phyloP scores from a whole-genome alignment of 345 rosid species.

The Dipteronia dyeriana region DNA sequence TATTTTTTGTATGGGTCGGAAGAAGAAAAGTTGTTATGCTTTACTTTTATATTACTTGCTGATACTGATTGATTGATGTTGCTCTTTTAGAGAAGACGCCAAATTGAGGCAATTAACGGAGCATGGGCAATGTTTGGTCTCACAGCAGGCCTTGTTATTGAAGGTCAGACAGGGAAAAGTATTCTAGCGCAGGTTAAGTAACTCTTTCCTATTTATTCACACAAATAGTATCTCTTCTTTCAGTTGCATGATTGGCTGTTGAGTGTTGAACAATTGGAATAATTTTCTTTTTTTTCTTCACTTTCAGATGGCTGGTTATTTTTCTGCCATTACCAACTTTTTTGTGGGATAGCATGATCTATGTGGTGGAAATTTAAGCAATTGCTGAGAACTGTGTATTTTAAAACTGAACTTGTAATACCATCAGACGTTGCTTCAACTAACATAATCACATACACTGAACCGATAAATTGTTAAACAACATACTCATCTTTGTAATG shows the following conservation, averaged over 20 bases:
- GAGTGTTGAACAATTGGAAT: conserved; percentile 3
- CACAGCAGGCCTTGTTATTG: conserved; percentile 68
- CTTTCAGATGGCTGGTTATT: conserved; percentile 75
- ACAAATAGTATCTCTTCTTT: neutral
- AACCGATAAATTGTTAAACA: too few relatives aligned
- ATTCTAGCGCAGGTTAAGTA: conserved; percentile 62
- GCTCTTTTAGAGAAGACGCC: conserved; percentile 59
- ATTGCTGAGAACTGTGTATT: conserved; percentile 5
- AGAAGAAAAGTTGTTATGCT: neutral
- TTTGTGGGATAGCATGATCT: conserved; percentile 32
- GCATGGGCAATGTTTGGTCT: conserved; percentile 97
- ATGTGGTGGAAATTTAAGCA: neutral
- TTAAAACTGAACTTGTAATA: conserved; percentile 4
- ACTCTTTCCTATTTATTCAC: neutral
- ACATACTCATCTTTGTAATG: too few relatives aligned
- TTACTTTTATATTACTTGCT: neutral
- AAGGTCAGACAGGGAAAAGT: conserved; percentile 80
- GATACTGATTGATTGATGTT: neutral
- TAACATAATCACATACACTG: neutral
- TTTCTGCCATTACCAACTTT: conserved; percentile 46
- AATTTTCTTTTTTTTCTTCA: neutral
- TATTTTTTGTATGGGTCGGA: neutral
- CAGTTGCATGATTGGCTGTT: neutral
- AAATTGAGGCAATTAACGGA: conserved; percentile 88
- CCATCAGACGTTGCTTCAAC: neutral